Percentiles rank a stretch among this genome's conserved stretches.
These are phyloP conservation scores for Meripilus lineatus DNA, from an alignment of 1,284 basidiomycete species.

Conservation along the genomic window DNA sequence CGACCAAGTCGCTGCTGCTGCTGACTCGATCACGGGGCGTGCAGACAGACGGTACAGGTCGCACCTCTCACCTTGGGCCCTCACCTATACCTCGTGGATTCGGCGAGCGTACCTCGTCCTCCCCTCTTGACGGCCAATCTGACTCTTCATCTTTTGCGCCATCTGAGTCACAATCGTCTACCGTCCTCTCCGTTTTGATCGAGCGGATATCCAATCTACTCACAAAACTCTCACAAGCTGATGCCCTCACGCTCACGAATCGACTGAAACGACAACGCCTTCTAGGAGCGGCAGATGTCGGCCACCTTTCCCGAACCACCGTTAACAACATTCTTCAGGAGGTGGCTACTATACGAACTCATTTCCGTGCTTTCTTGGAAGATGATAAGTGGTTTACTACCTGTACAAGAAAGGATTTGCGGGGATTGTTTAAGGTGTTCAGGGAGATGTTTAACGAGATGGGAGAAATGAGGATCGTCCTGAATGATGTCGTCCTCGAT, in stretches of 20 bases:
- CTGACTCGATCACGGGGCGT: conserved; percentile 64
- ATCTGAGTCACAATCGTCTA: conserved; percentile 43
- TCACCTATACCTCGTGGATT: conserved; percentile 34
- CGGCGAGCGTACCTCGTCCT: conserved; percentile 38
- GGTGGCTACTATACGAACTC: conserved; percentile 61
- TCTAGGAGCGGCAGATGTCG: conserved; percentile 69
- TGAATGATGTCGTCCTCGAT: conserved; percentile 91
- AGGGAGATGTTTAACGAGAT: conserved; percentile 84
- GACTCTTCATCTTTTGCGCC: conserved; percentile 59
- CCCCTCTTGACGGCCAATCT: conserved; percentile 54
- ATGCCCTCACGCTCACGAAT: conserved; percentile 84
- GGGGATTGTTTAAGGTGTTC: conserved; percentile 79
- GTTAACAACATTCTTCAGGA: conserved; percentile 77
- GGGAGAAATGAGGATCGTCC: conserved; percentile 73
- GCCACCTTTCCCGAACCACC: conserved; percentile 83
- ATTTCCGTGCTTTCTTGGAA: conserved; percentile 72
- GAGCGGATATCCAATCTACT: conserved; percentile 70
- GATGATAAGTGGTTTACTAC: conserved; percentile 60
- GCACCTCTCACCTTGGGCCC: conserved; percentile 26
- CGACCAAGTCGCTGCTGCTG: conserved; percentile 48
- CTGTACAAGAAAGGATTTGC: conserved; percentile 81
- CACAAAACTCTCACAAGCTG: conserved; percentile 72
- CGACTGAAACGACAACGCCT: conserved; percentile 91
- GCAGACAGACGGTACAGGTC: conserved; percentile 58
- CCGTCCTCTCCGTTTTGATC: conserved; percentile 58